Evolutionary conservation across 208 protist genomes (phyloP).

Genomic region (Kentomonas sorsogonicus): DNA sequence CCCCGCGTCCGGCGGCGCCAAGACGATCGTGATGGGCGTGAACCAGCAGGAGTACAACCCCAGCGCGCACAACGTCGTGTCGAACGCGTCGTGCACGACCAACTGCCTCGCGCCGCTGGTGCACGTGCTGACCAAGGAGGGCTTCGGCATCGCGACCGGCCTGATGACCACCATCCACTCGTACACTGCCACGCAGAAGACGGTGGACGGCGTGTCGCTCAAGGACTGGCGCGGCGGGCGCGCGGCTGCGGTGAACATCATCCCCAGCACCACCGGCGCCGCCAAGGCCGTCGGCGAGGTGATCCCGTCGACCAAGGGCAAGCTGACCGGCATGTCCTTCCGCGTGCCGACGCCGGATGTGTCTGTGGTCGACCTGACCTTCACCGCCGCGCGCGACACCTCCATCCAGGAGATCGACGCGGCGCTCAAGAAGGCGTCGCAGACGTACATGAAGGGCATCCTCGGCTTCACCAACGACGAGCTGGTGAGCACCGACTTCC

Average conservation of each 20-base stretch:
- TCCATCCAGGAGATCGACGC: conserved; percentile 96
- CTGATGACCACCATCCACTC: conserved; percentile 99
- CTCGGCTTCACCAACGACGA: conserved; percentile 98
- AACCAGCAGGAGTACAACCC: conserved; percentile 94
- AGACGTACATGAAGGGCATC: conserved; percentile 93
- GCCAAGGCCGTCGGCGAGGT: conserved; percentile 98
- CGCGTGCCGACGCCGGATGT: conserved; percentile 98
- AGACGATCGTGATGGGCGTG: conserved; percentile 98
- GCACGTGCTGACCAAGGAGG: conserved; percentile 95
- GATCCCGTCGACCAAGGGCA: conserved; percentile 86
- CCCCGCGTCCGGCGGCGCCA: conserved; percentile 93
- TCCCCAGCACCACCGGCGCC: conserved; percentile 98
- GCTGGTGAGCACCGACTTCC: conserved; percentile 98
- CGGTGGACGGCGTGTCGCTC: conserved; percentile 95
- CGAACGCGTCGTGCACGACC: conserved; percentile 99
- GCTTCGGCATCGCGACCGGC: conserved; percentile 94
- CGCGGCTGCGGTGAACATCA: conserved; percentile 96
- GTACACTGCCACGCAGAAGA: conserved; percentile 98
- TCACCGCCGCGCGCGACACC: conserved; percentile 85
- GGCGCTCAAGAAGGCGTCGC: conserved; percentile 89
- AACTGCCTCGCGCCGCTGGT: conserved; percentile 99
- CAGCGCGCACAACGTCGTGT: conserved; percentile 85
- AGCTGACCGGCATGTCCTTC: conserved; percentile 98
- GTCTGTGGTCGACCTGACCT: conserved; percentile 98
- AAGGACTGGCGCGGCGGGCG: conserved; percentile 99